Base-by-base conservation (phyloP, 345 rosid species). In the Sonneratia caseolaris region DNA sequence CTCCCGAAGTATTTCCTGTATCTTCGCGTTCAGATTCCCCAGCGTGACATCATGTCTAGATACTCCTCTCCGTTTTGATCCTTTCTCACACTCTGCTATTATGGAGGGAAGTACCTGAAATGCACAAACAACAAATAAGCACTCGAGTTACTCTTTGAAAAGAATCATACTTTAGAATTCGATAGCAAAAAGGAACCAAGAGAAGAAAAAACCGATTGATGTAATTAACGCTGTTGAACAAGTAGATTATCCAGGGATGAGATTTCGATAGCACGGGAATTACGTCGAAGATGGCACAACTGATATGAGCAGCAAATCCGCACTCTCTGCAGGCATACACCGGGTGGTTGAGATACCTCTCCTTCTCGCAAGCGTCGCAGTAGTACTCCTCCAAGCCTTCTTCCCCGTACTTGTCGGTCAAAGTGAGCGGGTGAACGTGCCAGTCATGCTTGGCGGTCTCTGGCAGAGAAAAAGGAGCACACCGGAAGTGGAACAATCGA, bases 1-100 rank as follows among this genome's bases (percentile, higher is more conserved):
- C 51, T 68, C 71, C 38, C 56, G 22, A 13, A n/a, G 57, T 11
- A 68, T 68, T 68, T 68, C 71, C 57, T 68, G 57, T 68, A 68
- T 68, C 38, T 68, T 68, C 13, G 36, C n/a, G 7, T 47, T 32
- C 53, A 68, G 71, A 45, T 42, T 68, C 48, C 71, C 71, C 15
- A 43, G 56, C 15, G 37, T 11, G 22, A 27, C 71, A 22, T 68
- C 71, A 45, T 43, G 22, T 5, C 7, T 53, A 18, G 59, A 53
- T 19, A 53, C 5, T 4, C 22, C 59, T 19, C 43, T 40, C 43
- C 43, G 7, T 40, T 48, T 48, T 4, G 53, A 48, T 48, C 53
- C 53, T 48, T 15, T 48, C 53, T 48, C 53, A 48, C 13, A 48
- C 4, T 48, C 53, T 48, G 53, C 53, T 48, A 48, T 48, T 11